These are phyloP conservation scores for Rhamnella rubrinervis DNA, from an alignment of 331 rosid genomes.

Conservation along the genomic window DNA sequence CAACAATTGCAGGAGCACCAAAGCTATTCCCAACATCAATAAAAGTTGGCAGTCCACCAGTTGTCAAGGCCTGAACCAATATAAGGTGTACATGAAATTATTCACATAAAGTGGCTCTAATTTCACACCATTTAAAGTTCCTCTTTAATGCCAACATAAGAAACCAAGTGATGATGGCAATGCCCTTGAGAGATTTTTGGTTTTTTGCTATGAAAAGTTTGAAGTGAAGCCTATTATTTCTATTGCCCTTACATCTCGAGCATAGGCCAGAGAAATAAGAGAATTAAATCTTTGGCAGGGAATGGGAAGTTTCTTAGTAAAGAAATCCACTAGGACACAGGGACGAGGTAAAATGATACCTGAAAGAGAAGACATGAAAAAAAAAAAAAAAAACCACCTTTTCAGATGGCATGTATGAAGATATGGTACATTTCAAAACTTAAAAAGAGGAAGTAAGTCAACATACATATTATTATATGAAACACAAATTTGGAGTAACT, in stretches of 20 bases:
- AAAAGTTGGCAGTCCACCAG: conserved; percentile 98
- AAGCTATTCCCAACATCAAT: conserved; percentile 97
- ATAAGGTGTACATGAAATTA: background rate
- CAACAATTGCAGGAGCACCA: conserved; percentile 89
- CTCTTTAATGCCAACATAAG: no score
- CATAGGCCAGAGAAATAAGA: background rate
- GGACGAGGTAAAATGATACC: background rate
- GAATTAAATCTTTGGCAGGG: background rate
- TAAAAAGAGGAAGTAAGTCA: no score
- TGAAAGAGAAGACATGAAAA: no score
- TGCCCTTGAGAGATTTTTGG: no score
- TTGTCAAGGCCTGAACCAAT: conserved; percentile 70
- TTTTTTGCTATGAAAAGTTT: no score
- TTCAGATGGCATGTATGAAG: background rate
- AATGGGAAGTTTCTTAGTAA: background rate
- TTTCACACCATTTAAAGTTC: background rate
- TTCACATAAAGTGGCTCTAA: background rate
- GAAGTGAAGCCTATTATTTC: no score
- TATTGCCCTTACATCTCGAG: background rate
- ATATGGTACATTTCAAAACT: background rate
- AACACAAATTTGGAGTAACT: no score
- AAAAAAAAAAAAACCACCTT: background rate
- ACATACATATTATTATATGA: no score
- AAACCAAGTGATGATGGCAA: no score
- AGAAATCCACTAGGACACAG: background rate